A percentile compares a stretch with the other conserved stretches of the same genome.
Evolutionary conservation across 352 stramenopile genomes (phyloP).

Genomic region (Saprolegnia parasitica): DNA sequence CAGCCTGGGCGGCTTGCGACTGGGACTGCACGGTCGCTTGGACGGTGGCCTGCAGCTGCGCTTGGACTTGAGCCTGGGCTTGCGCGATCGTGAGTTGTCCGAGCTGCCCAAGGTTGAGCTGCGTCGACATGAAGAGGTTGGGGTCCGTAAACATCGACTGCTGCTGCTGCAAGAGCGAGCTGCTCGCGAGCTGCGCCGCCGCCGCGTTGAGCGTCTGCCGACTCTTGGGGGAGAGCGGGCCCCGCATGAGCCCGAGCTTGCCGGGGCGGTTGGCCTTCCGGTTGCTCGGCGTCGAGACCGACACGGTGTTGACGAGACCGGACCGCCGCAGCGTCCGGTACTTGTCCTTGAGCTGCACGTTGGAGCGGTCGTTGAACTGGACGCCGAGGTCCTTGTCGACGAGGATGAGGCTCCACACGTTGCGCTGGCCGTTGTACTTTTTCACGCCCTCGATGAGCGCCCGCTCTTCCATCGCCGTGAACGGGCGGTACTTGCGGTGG

Average conservation of each 20-base stretch:
- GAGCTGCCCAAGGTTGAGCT: slow-evolving; percentile 27
- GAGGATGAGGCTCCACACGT: slow-evolving; percentile 80
- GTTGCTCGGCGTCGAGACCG: slow-evolving; percentile 44
- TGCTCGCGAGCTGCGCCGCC: slow-evolving; percentile 13
- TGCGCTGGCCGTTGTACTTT: slow-evolving; percentile 78
- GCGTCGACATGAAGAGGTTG: slow-evolving; percentile 40
- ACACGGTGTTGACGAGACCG: slow-evolving; percentile 39
- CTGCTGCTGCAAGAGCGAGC: slow-evolving; percentile 35
- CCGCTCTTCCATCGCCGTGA: slow-evolving; percentile 65
- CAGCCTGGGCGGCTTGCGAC: slow-evolving; percentile 36
- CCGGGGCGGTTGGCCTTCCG: slow-evolving; percentile 33
- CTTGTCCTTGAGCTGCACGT: slow-evolving; percentile 83
- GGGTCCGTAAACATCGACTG: slow-evolving; percentile 34
- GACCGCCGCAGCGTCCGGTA: slow-evolving; percentile 74
- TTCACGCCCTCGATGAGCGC: slow-evolving; percentile 85
- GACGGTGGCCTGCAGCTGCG: slow-evolving; percentile 33
- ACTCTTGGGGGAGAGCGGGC: slow-evolving; percentile 26
- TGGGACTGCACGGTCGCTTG: slow-evolving; percentile 49
- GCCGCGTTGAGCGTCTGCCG: slow-evolving; percentile 17
- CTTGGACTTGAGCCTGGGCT: slow-evolving; percentile 44
- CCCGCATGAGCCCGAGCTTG: slow-evolving; percentile 40
- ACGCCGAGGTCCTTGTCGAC: slow-evolving; percentile 72
- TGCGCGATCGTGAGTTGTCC: slow-evolving; percentile 41
- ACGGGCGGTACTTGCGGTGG: slow-evolving; percentile 77
- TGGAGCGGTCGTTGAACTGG: slow-evolving; percentile 77